These are phyloP conservation scores for Thalassiosira mediterranea DNA, from an alignment of 352 stramenopile genomes.

Conservation along the genomic window DNA sequence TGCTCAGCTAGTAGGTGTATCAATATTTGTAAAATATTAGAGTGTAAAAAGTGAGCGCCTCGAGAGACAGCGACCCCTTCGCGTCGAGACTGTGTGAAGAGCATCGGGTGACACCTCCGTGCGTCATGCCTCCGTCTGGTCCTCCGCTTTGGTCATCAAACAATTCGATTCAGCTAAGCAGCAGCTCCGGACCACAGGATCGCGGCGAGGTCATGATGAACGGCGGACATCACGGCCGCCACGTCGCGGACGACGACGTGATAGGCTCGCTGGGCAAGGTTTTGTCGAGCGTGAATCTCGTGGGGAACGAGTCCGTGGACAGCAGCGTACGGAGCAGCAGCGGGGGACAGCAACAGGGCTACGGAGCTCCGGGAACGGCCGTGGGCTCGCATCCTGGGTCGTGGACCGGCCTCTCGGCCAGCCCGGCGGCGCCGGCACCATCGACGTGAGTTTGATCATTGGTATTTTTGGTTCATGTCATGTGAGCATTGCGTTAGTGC, in stretches of 20 bases:
- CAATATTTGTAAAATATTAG: too few relatives aligned
- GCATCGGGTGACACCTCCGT: too few relatives aligned
- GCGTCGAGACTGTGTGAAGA: too few relatives aligned
- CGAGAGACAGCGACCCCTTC: too few relatives aligned
- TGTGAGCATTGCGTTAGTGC: not conserved
- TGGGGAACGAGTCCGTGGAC: constrained; percentile 1
- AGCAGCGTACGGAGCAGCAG: not conserved
- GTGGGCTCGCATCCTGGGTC: too few relatives aligned
- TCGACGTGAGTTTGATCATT: constrained; percentile 28
- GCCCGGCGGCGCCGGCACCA: constrained; percentile 17
- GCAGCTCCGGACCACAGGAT: too few relatives aligned
- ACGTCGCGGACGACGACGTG: constrained; percentile 32
- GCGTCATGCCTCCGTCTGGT: too few relatives aligned
- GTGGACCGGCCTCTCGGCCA: constrained; percentile 4
- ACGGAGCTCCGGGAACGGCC: not conserved
- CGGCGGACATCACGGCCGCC: not conserved
- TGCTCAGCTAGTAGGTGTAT: too few relatives aligned
- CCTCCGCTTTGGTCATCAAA: too few relatives aligned
- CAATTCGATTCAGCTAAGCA: too few relatives aligned
- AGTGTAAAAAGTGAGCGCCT: too few relatives aligned
- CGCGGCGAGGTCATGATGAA: too few relatives aligned
- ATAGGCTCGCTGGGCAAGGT: constrained; percentile 45
- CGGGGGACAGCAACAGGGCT: not conserved
- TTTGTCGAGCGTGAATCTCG: constrained; percentile 37
- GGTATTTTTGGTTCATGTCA: not conserved